phyloP scores from a whole-genome alignment of 176 grass and related monocot species.

The Carex pumila region DNA sequence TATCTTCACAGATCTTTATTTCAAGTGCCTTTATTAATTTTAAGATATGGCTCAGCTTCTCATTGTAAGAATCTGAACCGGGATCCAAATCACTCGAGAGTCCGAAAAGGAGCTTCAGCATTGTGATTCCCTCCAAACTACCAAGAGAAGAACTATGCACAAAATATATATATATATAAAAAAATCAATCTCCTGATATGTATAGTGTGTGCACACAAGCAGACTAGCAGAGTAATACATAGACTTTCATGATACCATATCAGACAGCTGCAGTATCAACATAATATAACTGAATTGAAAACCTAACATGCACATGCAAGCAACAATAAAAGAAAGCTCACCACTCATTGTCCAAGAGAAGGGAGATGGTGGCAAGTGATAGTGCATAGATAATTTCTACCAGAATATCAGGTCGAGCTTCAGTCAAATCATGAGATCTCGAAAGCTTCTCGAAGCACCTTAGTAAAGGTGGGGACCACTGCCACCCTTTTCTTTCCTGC shows the following conservation, averaged over 20 bases:
- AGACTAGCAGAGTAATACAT: not conserved
- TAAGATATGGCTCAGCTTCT: conserved; percentile 38
- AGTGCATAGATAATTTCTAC: conserved; percentile 61
- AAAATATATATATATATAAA: not conserved
- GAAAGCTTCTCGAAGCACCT: conserved; percentile 38
- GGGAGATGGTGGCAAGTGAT: conserved; percentile 45
- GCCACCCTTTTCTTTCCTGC: conserved; percentile 24
- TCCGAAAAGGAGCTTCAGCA: conserved; percentile 79
- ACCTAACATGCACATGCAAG: not conserved
- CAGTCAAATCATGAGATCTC: conserved; percentile 36
- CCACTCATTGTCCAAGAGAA: conserved; percentile 49
- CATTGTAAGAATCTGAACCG: conserved; percentile 32
- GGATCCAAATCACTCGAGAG: conserved; percentile 39
- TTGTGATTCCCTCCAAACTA: conserved; percentile 56
- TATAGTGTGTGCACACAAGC: not conserved
- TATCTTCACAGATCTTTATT: conserved; percentile 33
- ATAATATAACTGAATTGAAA: not conserved
- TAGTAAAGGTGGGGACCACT: conserved; percentile 21
- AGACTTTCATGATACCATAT: not conserved
- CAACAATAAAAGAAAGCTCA: conserved; percentile 25
- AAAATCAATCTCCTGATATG: not conserved
- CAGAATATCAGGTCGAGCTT: conserved; percentile 30
- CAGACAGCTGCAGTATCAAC: not conserved
- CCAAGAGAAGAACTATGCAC: not conserved
- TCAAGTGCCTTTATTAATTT: conserved; percentile 46